These are phyloP conservation scores for Cytospora paraplurivora DNA, from an alignment of 2,329 filamentous ascomycete genomes.

Conservation along the genomic window DNA sequence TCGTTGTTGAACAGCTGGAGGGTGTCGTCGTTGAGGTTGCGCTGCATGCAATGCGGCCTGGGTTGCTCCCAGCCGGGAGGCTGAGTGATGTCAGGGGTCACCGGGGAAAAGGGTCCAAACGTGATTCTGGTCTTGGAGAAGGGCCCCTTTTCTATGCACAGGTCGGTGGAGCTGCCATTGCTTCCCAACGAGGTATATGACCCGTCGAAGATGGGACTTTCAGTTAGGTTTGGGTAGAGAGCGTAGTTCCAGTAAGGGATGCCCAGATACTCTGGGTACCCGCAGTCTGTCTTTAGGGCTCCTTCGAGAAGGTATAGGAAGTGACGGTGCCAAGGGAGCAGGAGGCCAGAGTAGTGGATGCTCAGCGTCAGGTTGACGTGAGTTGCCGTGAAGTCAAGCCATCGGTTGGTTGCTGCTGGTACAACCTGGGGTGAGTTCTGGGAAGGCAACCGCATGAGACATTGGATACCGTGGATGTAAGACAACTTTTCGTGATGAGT, in stretches of 20 bases:
- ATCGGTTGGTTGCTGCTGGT: slow-evolving; percentile 36
- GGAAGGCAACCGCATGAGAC: slow-evolving; percentile 39
- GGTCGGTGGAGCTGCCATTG: slow-evolving; percentile 23
- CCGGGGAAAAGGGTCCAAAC: slow-evolving; percentile 31
- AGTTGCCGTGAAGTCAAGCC: slow-evolving; percentile 52
- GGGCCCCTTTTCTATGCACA: slow-evolving; percentile 34
- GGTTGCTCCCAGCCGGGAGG: slow-evolving; percentile 20
- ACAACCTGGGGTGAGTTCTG: slow-evolving; percentile 35
- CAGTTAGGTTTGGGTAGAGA: slow-evolving; percentile 13
- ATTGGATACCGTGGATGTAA: slow-evolving; percentile 43
- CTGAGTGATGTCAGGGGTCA: slow-evolving; percentile 29
- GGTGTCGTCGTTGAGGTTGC: slow-evolving; percentile 23
- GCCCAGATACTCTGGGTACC: slow-evolving; percentile 22
- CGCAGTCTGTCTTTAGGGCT: slow-evolving; percentile 21
- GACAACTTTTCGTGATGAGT: slow-evolving; percentile 16
- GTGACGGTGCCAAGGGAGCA: slow-evolving; percentile 26
- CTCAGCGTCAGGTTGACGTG: slow-evolving; percentile 50
- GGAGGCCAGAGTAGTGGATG: slow-evolving; percentile 35
- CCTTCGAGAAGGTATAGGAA: slow-evolving; percentile 14
- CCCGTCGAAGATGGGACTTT: slow-evolving; percentile 25
- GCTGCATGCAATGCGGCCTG: slow-evolving; percentile 22
- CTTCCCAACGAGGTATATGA: slow-evolving; percentile 18
- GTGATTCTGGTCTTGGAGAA: slow-evolving; percentile 32
- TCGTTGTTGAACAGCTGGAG: slow-evolving; percentile 24
- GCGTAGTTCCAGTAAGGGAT: slow-evolving; percentile 26